Evolutionary conservation across 371 early-diverging fungal genomes (phyloP).

Genomic region (Haplosporangium sp.): DNA sequence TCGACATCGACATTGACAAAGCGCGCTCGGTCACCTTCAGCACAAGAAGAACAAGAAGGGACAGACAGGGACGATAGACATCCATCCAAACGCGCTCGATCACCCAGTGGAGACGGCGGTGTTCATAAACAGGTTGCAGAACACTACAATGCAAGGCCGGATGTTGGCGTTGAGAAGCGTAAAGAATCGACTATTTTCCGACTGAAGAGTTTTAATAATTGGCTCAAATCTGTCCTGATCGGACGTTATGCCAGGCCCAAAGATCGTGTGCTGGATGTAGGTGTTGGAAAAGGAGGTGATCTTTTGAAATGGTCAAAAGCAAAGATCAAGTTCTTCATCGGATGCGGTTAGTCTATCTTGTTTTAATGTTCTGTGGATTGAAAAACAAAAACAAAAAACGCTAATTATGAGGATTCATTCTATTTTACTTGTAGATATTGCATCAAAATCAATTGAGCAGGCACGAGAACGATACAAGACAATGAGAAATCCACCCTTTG

Average conservation of each 20-base stretch:
- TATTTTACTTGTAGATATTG: constrained; percentile 81
- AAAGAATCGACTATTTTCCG: constrained; percentile 87
- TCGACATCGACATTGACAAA: constrained; percentile 12
- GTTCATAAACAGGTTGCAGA: constrained; percentile 72
- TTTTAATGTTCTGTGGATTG: not conserved
- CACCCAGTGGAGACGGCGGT: constrained; percentile 1
- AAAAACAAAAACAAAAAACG: no score
- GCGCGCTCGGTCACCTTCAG: constrained; percentile 32
- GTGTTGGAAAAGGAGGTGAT: constrained; percentile 99
- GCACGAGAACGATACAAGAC: constrained; percentile 80
- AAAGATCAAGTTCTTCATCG: constrained; percentile 77
- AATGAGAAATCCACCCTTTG: constrained; percentile 68
- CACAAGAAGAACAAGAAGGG: not conserved
- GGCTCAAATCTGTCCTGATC: constrained; percentile 94
- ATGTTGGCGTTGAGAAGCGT: constrained; percentile 80
- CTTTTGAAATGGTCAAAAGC: constrained; percentile 91
- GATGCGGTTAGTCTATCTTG: constrained; percentile 64
- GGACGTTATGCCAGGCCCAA: constrained; percentile 67
- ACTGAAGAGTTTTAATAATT: constrained; percentile 95
- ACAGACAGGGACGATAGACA: not conserved
- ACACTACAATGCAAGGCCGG: constrained; percentile 95
- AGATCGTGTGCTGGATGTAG: constrained; percentile 89
- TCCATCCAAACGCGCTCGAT: constrained; percentile 9
- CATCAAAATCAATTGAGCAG: constrained; percentile 92
- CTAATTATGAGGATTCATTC: not conserved